A percentile compares a stretch with the other conserved stretches of the same genome.
Conservation (phyloP, 2,329 filamentous ascomycete genomes). For the Talaromyces sp. region DNA sequence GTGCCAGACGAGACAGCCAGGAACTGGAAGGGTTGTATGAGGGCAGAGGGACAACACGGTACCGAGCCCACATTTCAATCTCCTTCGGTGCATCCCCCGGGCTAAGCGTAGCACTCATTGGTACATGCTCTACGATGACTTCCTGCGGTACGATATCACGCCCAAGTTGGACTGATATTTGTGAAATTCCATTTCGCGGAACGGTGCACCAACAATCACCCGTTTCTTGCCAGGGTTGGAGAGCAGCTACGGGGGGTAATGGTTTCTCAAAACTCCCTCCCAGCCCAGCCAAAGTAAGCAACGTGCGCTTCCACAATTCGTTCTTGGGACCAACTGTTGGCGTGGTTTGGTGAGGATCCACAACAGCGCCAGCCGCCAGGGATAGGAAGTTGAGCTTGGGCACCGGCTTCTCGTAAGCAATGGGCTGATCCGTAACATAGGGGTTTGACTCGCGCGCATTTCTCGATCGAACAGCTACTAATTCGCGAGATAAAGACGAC, state of each 20-base stretch:
- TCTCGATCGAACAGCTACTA: conserved; percentile 30
- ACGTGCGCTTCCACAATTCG: too few relatives aligned
- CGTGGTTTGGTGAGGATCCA: conserved; percentile 65
- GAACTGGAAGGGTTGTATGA: not conserved
- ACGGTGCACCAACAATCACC: conserved; percentile 86
- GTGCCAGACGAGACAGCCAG: not conserved
- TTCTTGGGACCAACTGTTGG: conserved; percentile 48
- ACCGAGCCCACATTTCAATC: conserved; percentile 70
- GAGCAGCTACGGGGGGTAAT: conserved; percentile 56
- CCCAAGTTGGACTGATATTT: conserved; percentile 43
- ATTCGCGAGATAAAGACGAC: conserved; percentile 34
- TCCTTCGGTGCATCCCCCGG: conserved; percentile 64
- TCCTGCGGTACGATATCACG: conserved; percentile 66
- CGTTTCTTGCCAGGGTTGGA: conserved; percentile 72
- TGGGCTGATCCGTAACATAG: conserved; percentile 14
- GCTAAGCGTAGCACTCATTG: conserved; percentile 62
- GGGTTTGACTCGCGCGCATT: conserved; percentile 23
- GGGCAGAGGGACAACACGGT: not conserved
- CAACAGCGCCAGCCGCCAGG: conserved; percentile 63
- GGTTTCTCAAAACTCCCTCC: conserved; percentile 19
- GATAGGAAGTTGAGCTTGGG: conserved; percentile 73
- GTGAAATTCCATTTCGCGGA: conserved; percentile 46
- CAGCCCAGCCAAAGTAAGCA: not conserved
- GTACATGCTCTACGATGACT: conserved; percentile 72
- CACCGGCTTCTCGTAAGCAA: not conserved